These are phyloP conservation scores for Candida alai DNA, from an alignment of 805 yeast species.

Conservation along the genomic window DNA sequence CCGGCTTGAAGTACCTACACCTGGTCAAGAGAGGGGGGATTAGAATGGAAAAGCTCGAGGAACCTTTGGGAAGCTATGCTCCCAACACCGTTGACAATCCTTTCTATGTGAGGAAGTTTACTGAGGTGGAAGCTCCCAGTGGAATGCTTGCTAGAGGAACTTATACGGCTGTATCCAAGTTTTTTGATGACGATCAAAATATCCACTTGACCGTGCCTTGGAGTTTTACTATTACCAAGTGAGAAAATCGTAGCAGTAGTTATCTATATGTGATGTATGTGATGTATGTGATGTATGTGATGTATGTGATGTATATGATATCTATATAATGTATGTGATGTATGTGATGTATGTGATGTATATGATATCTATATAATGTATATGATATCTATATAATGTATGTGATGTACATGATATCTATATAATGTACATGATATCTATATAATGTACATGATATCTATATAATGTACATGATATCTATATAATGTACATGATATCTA, in stretches of 20 bases:
- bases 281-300: too few species aligned
- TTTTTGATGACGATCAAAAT: constrained; percentile 80
- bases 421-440: too few species aligned
- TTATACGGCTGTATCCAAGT: constrained; percentile 76
- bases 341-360: too few species aligned
- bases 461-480: too few species aligned
- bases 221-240: constrained; percentile 79
- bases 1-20: constrained; percentile 85
- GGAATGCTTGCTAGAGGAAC: constrained; percentile 87
- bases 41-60: constrained; percentile 79
- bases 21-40: constrained; percentile 84
- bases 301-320: too few species aligned
- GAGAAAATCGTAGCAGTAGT: constrained; percentile 16
- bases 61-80: constrained; percentile 86
- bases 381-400: too few species aligned
- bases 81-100: constrained; percentile 84
- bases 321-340: too few species aligned
- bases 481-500: too few species aligned
- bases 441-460: too few species aligned
- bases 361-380: too few species aligned
- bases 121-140: constrained; percentile 80
- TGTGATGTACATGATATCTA: too few species aligned
- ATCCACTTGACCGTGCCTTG: constrained; percentile 75
- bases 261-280: too few species aligned
- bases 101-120: constrained; percentile 55